phyloP scores from a whole-genome alignment of 495 filamentous ascomycete genomes.

The Talaromyces nanjingensis region DNA sequence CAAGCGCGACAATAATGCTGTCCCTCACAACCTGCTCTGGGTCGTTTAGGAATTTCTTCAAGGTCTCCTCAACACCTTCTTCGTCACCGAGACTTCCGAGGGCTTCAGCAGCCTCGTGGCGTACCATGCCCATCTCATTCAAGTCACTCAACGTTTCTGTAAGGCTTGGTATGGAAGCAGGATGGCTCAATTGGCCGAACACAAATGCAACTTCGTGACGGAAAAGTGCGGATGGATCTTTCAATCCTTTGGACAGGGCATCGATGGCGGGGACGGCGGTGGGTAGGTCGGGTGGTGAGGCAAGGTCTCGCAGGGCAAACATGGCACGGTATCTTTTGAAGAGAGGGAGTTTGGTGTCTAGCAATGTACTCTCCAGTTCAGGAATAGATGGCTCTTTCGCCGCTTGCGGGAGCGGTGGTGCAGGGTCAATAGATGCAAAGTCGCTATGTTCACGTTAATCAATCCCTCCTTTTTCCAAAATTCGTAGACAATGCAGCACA shows the following conservation, averaged over 20 bases:
- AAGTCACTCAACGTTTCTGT: constrained; percentile 69
- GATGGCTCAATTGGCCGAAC: constrained; percentile 92
- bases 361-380: constrained; percentile 65
- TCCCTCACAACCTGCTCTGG: constrained; percentile 89
- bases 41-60: constrained; percentile 82
- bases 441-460: constrained; percentile 47
- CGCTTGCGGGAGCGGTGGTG: constrained; percentile 71
- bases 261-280: constrained; percentile 78
- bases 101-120: constrained; percentile 95
- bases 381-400: constrained; percentile 54
- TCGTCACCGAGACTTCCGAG: constrained; percentile 93
- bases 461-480: neutral
- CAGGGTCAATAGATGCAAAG: constrained; percentile 93
- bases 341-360: constrained; percentile 70
- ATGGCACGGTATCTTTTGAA: constrained; percentile 96
- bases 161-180: constrained; percentile 88
- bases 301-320: constrained; percentile 92
- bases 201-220: constrained; percentile 98
- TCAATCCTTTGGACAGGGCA: constrained; percentile 79
- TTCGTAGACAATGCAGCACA: constrained; percentile 7
- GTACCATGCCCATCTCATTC: constrained; percentile 87
- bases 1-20: constrained; percentile 87
- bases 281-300: constrained; percentile 82
- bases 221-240: constrained; percentile 87
- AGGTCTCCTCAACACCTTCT: constrained; percentile 79